These are phyloP conservation scores for Globisporangium paddicum DNA, from an alignment of 352 stramenopile genomes.

Conservation along the genomic window DNA sequence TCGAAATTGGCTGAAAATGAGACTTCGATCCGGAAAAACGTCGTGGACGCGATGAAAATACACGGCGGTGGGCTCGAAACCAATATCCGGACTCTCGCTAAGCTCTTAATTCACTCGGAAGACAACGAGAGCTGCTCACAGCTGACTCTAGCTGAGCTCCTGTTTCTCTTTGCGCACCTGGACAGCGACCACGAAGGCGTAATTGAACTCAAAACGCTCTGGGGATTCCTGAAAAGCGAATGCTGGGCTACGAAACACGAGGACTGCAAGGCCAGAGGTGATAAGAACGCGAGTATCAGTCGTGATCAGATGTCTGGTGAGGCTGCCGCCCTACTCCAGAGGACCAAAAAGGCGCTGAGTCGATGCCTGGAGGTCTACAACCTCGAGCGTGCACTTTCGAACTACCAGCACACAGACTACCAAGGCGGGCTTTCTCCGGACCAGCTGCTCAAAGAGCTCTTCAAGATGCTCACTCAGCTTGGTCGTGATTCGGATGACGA, in stretches of 20 bases:
- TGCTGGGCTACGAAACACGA: slow-evolving; percentile 19
- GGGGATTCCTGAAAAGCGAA: slow-evolving; percentile 18
- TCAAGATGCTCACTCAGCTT: background rate
- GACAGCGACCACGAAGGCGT: slow-evolving; percentile 18
- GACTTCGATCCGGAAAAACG: slow-evolving; percentile 4
- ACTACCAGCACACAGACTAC: background rate
- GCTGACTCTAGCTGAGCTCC: slow-evolving; percentile 20
- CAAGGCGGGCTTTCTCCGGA: slow-evolving; percentile 9
- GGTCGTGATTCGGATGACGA: background rate
- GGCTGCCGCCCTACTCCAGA: background rate
- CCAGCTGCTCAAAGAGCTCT: slow-evolving; percentile 1
- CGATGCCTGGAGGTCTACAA: slow-evolving; percentile 24
- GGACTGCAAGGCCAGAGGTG: background rate
- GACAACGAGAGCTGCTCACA: background rate
- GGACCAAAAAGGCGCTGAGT: slow-evolving; percentile 11
- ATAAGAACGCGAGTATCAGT: background rate
- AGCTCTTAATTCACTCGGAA: slow-evolving; percentile 8
- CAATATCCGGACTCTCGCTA: slow-evolving; percentile 14
- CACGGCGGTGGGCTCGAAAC: slow-evolving; percentile 12
- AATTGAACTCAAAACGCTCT: slow-evolving; percentile 22
- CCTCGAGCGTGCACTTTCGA: slow-evolving; percentile 17
- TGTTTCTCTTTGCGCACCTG: slow-evolving; percentile 34
- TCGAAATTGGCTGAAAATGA: slow-evolving; percentile 20
- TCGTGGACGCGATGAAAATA: slow-evolving; percentile 16
- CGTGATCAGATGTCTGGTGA: background rate